phyloP scores from a whole-genome alignment of 805 yeast species.

The Blastobotrys muscicola region DNA sequence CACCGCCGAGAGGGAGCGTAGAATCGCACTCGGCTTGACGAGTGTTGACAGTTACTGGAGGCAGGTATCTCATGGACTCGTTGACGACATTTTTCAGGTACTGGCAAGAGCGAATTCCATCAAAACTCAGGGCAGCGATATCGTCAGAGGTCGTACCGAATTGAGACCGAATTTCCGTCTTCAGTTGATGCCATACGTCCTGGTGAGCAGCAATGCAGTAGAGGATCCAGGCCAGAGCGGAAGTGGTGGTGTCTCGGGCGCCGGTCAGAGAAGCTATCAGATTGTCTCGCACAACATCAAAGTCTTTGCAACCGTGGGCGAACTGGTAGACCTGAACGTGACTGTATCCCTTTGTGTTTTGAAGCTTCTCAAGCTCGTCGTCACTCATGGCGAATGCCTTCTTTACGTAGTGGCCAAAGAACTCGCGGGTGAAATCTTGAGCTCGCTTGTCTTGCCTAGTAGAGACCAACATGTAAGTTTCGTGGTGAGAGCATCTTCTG shows the following conservation, averaged over 20 bases:
- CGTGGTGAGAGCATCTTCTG: too few relatives aligned
- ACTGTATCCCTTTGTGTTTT: too few relatives aligned
- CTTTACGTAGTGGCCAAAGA: too few relatives aligned
- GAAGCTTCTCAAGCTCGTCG: too few relatives aligned
- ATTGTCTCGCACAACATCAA: too few relatives aligned
- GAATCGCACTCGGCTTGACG: slow-evolving; percentile 35
- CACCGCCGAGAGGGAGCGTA: slow-evolving; percentile 41
- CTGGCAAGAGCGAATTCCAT: slow-evolving; percentile 34
- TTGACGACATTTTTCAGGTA: slow-evolving; percentile 36
- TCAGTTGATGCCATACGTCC: slow-evolving; percentile 29
- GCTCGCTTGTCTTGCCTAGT: too few relatives aligned
- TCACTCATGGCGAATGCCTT: too few relatives aligned
- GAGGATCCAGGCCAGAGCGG: slow-evolving; percentile 34
- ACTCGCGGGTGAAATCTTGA: too few relatives aligned
- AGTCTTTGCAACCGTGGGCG: too few relatives aligned
- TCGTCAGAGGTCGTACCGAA: slow-evolving; percentile 19
- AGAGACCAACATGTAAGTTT: too few relatives aligned
- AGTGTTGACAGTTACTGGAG: slow-evolving; percentile 38
- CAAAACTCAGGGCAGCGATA: slow-evolving; percentile 24
- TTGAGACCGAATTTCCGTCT: slow-evolving; percentile 18
- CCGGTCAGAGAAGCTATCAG: too few relatives aligned
- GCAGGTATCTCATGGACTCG: slow-evolving; percentile 37
- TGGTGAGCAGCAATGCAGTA: slow-evolving; percentile 37
- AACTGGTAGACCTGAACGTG: too few relatives aligned
- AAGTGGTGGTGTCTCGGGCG: slow-evolving; percentile 45